Base-by-base conservation (phyloP, 805 yeast genomes). In the Candida easanensis region DNA sequence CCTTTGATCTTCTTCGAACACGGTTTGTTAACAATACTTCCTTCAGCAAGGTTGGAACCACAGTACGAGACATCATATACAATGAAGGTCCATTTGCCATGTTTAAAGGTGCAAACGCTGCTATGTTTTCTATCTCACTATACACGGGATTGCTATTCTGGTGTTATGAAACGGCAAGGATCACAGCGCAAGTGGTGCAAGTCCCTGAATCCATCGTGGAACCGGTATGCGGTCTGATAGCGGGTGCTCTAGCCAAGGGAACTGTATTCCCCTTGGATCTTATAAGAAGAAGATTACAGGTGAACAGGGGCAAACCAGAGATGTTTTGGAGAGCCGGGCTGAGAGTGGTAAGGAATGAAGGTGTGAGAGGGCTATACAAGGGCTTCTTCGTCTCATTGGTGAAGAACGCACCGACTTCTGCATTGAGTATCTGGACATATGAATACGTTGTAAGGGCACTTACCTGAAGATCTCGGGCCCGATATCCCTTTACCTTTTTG, bases 1-100 rank as follows among this genome's bases (percentile, higher is more conserved):
- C 99, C 1, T 80, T 88, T 54, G 99, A 93, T 61, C 71, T 88
- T n/a, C 63, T 93, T 33, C 66, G 99, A 40, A 93, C 99, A 0
- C 69, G 96, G 41, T 73, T 89, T 38, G 95, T 88, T 1, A 91
- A 90, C 3, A 80, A 80, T 55, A 64, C 66, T 7, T 28, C 40
- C 6, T 43, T 41, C 33, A 42, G 45, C 22, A 43, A 42, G 17
- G 48, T 61, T 0, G 34, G 62, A 8, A 28, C 45, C 14, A 60
- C 73, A 0, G 42, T 72, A 0, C 23, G 36, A 1, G 54, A 53
- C 1, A 73, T 76, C 3, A 58, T 65, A 56, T 22, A 7, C 3
- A 45, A 56, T 0, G 78, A 74, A 36, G 82, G 83, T 0, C 10
- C 64, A 0, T 28, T 44, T 9, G 84, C 80, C 0, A 64, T 77